Conservation (phyloP, 1,284 basidiomycete genomes). For the Taiwanofungus camphoratus region DNA sequence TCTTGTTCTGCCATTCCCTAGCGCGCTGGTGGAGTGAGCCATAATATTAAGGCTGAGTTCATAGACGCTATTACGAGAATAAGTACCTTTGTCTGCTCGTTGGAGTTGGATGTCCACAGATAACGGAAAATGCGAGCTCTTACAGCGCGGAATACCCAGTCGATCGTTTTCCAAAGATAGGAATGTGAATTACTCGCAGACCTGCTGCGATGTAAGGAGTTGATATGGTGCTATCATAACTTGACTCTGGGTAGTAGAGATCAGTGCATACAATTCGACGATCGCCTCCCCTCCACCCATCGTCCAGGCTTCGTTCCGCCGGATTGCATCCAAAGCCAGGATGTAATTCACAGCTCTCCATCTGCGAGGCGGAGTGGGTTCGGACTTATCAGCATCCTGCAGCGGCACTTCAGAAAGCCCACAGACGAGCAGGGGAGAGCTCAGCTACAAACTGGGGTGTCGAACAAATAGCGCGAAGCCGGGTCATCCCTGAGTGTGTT, state of each 20-base stretch:
- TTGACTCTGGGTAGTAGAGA: neutral
- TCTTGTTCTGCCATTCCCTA: conserved; percentile 1
- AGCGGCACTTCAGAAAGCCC: neutral
- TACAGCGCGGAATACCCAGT: no score
- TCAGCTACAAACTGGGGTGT: neutral
- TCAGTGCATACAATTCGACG: neutral
- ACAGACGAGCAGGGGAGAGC: neutral
- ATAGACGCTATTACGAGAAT: neutral
- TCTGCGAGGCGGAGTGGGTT: neutral
- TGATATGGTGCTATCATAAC: neutral
- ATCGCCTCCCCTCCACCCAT: neutral
- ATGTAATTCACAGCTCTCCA: conserved; percentile 2
- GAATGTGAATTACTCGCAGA: no score
- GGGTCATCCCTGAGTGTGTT: neutral
- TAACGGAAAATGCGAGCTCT: neutral
- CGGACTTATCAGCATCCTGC: neutral
- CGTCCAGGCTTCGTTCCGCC: neutral
- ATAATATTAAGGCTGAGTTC: neutral
- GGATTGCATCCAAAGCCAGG: conserved; percentile 1
- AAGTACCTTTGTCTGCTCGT: conserved; percentile 1
- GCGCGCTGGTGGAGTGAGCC: neutral
- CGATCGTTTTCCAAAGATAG: no score
- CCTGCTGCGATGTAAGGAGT: neutral
- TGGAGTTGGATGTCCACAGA: neutral
- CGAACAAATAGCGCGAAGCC: neutral